Conservation (phyloP, 768 basidiomycete genomes). For the Termitomyces sp. region DNA sequence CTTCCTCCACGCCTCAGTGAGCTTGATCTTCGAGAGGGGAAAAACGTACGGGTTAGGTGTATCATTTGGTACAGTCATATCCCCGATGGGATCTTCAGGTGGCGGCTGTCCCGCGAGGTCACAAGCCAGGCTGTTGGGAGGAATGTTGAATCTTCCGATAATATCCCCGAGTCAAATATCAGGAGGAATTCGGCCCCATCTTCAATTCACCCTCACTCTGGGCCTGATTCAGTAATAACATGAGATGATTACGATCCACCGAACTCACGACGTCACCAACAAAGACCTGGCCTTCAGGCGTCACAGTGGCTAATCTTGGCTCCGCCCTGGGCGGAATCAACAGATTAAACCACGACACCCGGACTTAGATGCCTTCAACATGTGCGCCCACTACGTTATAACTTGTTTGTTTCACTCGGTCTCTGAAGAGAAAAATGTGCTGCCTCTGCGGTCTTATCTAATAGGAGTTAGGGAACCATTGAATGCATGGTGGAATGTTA, state of each 20-base stretch:
- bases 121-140: constrained; percentile 35
- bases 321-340: constrained; percentile 28
- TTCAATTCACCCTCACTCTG: constrained; percentile 30
- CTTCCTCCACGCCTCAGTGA: constrained; percentile 46
- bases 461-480: constrained; percentile 12
- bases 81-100: constrained; percentile 29
- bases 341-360: not conserved
- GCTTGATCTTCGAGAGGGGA: constrained; percentile 39
- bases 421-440: not conserved
- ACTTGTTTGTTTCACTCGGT: not conserved
- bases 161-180: constrained; percentile 35
- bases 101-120: constrained; percentile 40
- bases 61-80: constrained; percentile 44
- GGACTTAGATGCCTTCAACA: constrained; percentile 31
- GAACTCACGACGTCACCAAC: constrained; percentile 45
- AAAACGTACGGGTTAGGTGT: constrained; percentile 50
- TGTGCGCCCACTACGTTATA: constrained; percentile 41
- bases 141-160: constrained; percentile 57
- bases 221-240: not conserved
- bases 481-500: not conserved
- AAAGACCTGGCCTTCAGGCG: constrained; percentile 45
- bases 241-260: not conserved
- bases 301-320: constrained; percentile 42
- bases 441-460: constrained; percentile 48
- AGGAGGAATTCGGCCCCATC: constrained; percentile 52